A percentile compares a stretch with the other conserved stretches of the same genome.
phyloP scores from a whole-genome alignment of 1,139 yeast genomes.

The Wickerhamiella pararugosa region DNA sequence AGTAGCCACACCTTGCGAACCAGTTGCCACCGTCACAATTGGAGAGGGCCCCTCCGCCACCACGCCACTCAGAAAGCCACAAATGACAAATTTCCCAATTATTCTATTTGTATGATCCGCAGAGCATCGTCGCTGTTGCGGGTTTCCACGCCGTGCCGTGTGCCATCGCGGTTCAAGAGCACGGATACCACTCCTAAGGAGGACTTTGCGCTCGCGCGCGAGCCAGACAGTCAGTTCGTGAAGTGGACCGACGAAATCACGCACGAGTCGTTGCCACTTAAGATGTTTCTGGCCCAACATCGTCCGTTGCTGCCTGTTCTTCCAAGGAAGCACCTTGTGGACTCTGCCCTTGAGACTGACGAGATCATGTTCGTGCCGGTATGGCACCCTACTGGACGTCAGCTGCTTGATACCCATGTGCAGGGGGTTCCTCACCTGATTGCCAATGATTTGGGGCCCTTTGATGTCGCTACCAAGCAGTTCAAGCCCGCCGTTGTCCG shows the following conservation, averaged over 20 bases:
- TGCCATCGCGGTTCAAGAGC: too few relatives aligned
- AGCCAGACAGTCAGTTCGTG: slow-evolving; percentile 12
- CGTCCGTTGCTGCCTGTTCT: slow-evolving; percentile 19
- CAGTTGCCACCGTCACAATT: too few relatives aligned
- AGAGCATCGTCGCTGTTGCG: too few relatives aligned
- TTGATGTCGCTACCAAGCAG: slow-evolving; percentile 6
- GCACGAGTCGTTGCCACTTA: slow-evolving; percentile 17
- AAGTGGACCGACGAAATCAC: slow-evolving; percentile 15
- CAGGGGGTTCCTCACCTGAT: slow-evolving; percentile 12
- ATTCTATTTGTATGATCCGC: too few relatives aligned
- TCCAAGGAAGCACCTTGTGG: slow-evolving; percentile 6
- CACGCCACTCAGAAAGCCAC: too few relatives aligned
- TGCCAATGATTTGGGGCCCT: slow-evolving; percentile 14
- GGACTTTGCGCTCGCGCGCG: slow-evolving; percentile 7
- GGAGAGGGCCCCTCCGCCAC: too few relatives aligned
- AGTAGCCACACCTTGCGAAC: too few relatives aligned
- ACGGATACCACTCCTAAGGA: too few relatives aligned
- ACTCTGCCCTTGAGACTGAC: slow-evolving; percentile 5
- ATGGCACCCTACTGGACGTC: slow-evolving; percentile 6
- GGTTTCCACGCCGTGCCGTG: too few relatives aligned
- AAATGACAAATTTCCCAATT: too few relatives aligned
- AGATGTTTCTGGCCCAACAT: slow-evolving; percentile 21
- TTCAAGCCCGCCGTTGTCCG: neutral
- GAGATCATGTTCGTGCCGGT: slow-evolving; percentile 15
- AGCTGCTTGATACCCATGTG: slow-evolving; percentile 3